Conservation (phyloP, 2,329 filamentous ascomycete species). For the Fusarium sp. region DNA sequence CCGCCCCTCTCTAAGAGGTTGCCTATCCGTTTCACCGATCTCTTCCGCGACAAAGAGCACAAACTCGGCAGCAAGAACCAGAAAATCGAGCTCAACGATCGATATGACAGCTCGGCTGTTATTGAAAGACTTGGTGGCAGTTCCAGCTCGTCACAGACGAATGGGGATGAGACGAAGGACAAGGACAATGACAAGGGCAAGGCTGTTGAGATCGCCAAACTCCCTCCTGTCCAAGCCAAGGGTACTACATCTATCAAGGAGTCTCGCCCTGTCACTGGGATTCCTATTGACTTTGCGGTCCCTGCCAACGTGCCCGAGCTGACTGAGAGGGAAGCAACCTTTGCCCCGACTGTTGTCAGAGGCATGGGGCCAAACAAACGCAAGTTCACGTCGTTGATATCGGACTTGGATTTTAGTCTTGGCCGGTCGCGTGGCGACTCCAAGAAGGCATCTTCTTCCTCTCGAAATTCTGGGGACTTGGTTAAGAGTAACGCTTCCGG, state of each 20-base stretch:
- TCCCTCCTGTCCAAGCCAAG: too few species aligned
- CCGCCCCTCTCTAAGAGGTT: neutral
- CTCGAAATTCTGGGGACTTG: too few species aligned
- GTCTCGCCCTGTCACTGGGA: neutral
- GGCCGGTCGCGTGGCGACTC: too few species aligned
- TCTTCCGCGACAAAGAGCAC: constrained; percentile 27
- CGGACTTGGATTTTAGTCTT: too few species aligned
- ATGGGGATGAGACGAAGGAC: neutral
- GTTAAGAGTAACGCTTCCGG: too few species aligned
- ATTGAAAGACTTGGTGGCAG: constrained; percentile 14
- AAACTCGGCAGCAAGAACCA: neutral
- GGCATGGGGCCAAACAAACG: neutral
- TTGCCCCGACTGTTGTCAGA: neutral
- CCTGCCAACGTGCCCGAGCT: neutral
- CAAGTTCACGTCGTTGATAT: too few species aligned
- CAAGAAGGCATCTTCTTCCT: too few species aligned
- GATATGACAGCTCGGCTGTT: constrained; percentile 1
- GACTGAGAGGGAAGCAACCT: neutral
- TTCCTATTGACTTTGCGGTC: constrained; percentile 6
- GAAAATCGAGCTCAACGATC: neutral
- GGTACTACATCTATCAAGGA: neutral
- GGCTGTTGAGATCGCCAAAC: neutral
- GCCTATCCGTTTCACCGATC: constrained; percentile 18
- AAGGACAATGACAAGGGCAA: neutral
- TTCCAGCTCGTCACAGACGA: neutral